Percentiles rank a stretch among this genome's conserved stretches.
These are phyloP conservation scores for Rhodotorula sp. DNA, from an alignment of 1,284 basidiomycete species.

Conservation along the genomic window DNA sequence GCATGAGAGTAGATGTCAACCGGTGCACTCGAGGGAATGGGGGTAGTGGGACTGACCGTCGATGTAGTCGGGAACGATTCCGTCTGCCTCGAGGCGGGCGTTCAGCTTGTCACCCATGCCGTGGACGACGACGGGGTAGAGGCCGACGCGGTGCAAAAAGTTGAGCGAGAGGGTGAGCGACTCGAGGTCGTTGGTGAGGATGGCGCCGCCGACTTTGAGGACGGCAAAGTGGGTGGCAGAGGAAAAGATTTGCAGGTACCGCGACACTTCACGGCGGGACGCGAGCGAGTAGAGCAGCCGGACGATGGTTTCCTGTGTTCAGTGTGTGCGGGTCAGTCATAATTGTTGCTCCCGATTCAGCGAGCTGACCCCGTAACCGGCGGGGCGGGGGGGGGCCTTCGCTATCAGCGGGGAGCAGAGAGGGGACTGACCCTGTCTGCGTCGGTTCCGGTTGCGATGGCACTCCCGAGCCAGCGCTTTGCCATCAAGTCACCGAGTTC, in stretches of 20 bases:
- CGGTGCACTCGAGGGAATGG: not conserved
- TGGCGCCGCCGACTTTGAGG: conserved; percentile 78
- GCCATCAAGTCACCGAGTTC: conserved; percentile 40
- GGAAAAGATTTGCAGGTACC: conserved; percentile 93
- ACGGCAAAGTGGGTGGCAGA: conserved; percentile 46
- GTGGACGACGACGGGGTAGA: conserved; percentile 92
- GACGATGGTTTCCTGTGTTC: conserved; percentile 50
- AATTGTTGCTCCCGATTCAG: not conserved
- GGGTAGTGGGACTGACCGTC: conserved; percentile 56
- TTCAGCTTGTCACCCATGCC: conserved; percentile 69
- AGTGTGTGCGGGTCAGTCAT: too few relatives aligned
- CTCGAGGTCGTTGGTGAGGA: conserved; percentile 77
- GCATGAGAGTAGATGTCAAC: not conserved
- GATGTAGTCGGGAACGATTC: conserved; percentile 89
- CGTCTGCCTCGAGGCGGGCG: conserved; percentile 82
- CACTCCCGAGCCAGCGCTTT: conserved; percentile 39
- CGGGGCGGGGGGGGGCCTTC: not conserved
- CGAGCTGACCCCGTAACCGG: not conserved
- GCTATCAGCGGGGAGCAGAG: not conserved
- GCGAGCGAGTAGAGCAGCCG: conserved; percentile 91
- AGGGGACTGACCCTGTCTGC: conserved; percentile 34
- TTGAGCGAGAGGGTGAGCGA: conserved; percentile 88
- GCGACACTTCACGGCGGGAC: conserved; percentile 90
- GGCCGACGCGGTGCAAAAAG: conserved; percentile 88
- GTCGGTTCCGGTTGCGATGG: conserved; percentile 30